Base-by-base conservation (phyloP, 441 rosid genomes). In the Breynia disticha region DNA sequence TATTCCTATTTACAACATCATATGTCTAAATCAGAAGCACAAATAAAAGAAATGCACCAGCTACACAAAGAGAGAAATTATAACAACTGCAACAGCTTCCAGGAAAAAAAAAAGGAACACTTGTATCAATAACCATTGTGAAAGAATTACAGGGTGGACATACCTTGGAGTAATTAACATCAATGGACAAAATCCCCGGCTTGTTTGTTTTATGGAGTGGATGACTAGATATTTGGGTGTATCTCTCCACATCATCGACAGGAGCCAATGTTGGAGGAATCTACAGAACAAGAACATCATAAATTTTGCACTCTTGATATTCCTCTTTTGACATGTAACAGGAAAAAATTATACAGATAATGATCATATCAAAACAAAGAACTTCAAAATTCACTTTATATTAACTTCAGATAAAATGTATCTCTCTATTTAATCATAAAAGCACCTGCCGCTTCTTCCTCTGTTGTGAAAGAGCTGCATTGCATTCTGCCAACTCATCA, bases 151-250 rank as follows among this genome's bases (percentile, higher is more conserved):
- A 41, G 44, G 7, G 45, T 28, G 0, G 22, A 48, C 48, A 17
- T 62, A 84, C 94, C 97, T 93, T 84, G 17, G 95, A 73, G 68
- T 68, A 59, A 24, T 74, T 64, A 59, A 90, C 78, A 67, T 90
- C 97, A 57, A 90, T 68, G 4, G 90, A 84, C 51, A 72, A 53
- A 67, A 95, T 79, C 62, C 99, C 95, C 0, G 96, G 95, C 64
- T 84, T 95, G 81, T 63, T 86, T 46, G 97, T 95, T 77, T 86
- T 95, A 76, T 87, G 97, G 67, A 95, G 95, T 1, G 99, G 99
- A 67, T 90, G 95, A 77, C 97, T 90, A 32, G 95, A 81, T 59
- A 90, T 80, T 66, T 90, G 97, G 22, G 97, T 95, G 68, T 71
- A 90, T 66, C 77, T 82, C 83, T 84, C 95, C 67, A 95, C 35